These are phyloP conservation scores for Mycena amicta DNA, from an alignment of 768 basidiomycete species.

Conservation along the genomic window DNA sequence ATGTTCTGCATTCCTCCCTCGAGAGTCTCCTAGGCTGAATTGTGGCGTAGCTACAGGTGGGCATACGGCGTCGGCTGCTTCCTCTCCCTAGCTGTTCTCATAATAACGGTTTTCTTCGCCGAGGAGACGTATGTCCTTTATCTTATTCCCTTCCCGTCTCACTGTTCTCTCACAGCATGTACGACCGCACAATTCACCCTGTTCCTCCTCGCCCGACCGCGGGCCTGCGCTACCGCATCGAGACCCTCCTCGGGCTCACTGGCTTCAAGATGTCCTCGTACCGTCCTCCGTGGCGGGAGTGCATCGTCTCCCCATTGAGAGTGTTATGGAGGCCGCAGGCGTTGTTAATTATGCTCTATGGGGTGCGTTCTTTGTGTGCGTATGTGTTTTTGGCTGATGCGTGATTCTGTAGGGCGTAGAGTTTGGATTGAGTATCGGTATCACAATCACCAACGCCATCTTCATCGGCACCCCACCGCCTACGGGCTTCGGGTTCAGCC, in stretches of 20 bases:
- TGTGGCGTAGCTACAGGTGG: conserved; percentile 51
- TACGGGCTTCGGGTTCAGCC: conserved; percentile 48
- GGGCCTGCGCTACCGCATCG: conserved; percentile 48
- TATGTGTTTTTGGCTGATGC: neutral
- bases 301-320: conserved; percentile 27
- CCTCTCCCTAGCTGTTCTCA: conserved; percentile 44
- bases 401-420: conserved; percentile 31
- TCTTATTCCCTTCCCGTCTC: conserved; percentile 47
- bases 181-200: conserved; percentile 51
- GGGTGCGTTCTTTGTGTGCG: conserved; percentile 23
- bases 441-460: conserved; percentile 50
- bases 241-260: conserved; percentile 56
- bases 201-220: conserved; percentile 39
- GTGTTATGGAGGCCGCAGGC: conserved; percentile 49
- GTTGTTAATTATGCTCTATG: conserved; percentile 38
- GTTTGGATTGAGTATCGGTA: conserved; percentile 49
- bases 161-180: conserved; percentile 40
- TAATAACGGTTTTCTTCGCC: conserved; percentile 44
- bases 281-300: conserved; percentile 37
- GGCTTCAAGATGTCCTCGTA: conserved; percentile 53
- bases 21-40: too few species aligned
- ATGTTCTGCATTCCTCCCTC: neutral
- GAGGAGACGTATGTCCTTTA: conserved; percentile 47
- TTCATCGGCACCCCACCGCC: conserved; percentile 52
- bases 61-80: conserved; percentile 51